Evolutionary conservation across 108 stramenopile species (phyloP), one percentile per base, ranked within the genome.

Genomic region (Cyclotella kingstonii): DNA sequence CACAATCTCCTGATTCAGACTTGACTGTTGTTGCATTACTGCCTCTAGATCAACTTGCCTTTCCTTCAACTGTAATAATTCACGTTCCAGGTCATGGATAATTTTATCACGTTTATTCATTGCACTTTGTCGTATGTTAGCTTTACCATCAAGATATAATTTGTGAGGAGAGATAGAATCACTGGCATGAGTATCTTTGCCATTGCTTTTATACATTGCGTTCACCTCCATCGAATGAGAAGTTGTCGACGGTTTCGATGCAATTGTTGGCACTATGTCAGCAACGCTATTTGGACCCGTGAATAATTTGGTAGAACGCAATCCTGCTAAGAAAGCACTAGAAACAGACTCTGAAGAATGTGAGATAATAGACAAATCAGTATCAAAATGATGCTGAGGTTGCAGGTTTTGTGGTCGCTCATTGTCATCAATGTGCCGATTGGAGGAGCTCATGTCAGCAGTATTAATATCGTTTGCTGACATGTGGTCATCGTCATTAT

Each of bases 301-400:
- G 8, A 29, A 28, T 9, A 51, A 10, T 31, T 44, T 44, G 18
- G 40, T 44, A 11, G 63, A 36, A 29, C 41, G 35, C 41, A 54
- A 39, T 28, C 52, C 52, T 12, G 39, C 52, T 43, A 65, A 54
- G 31, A 53, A 54, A 7, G 63, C 51, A 53, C 51, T 65, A 0
- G 34, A 39, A 2, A 60, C 36, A 60, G 35, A 49, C 33, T 53
- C 52, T 0, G 65, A 45, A 0, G 65, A 55, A 47, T 66, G 65
- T 8, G 65, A 66, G 11, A 66, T 66, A 1, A 66, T 56, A 1
- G 54, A 56, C 21, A 55, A 30, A 55, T 66, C 54, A 0, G 54
- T 43, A 25, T 66, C 65, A 15, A 66, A 66, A 4, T 47, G 46
- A 56, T 49, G 60, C n/a, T 54, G 54, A 15, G 47, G 47, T 42